Percentiles rank a stretch among this genome's conserved stretches.
phyloP scores from a whole-genome alignment of 192 early-diverging fungal species.

The Podila epicladia region DNA sequence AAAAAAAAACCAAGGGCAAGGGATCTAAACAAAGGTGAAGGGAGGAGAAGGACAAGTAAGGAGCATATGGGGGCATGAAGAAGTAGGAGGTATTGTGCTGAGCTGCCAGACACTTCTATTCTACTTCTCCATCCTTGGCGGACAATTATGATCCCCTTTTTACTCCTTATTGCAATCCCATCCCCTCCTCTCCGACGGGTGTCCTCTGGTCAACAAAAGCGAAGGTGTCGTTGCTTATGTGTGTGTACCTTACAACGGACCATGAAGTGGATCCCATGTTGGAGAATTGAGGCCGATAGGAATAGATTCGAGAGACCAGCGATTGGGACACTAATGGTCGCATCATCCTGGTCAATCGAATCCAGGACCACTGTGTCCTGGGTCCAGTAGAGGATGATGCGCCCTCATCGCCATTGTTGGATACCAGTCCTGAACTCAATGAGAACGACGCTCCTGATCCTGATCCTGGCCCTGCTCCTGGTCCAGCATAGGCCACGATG shows the following conservation, averaged over 20 bases:
- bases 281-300: constrained; percentile 25
- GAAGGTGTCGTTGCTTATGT: background rate
- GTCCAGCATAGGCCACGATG: constrained; percentile 31
- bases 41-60: background rate
- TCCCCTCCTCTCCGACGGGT: background rate
- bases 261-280: constrained; percentile 19
- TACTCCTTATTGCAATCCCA: background rate
- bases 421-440: background rate
- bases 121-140: no score
- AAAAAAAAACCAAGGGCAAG: background rate
- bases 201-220: no score
- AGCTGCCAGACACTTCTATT: no score
- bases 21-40: background rate
- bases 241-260: constrained; percentile 22
- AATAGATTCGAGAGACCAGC: constrained; percentile 24
- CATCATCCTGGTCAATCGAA: constrained; percentile 9
- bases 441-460: background rate
- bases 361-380: background rate
- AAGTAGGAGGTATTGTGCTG: no score
- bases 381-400: background rate
- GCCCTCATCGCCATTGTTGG: background rate
- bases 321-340: constrained; percentile 15
- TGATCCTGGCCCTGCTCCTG: background rate
- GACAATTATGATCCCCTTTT: background rate
- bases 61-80: background rate